Base-by-base conservation (phyloP, 2,329 filamentous ascomycete species). In the Botrytis elliptica region DNA sequence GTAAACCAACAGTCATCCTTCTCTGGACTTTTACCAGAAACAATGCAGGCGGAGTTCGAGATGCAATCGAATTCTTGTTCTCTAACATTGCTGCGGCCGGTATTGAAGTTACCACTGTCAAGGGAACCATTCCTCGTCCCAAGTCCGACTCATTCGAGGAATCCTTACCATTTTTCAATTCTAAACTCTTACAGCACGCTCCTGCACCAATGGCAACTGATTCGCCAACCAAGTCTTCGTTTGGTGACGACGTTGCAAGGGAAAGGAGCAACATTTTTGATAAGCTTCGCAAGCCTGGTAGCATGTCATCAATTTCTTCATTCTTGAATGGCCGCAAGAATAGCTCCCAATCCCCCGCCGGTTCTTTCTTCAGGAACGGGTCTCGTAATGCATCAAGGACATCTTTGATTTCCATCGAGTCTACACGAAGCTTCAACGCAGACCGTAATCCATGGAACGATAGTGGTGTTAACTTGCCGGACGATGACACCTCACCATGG, bases 111-210 rank as follows among this genome's bases (percentile, higher is more conserved):
- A 93, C 89, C 73, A 91, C 94, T 60, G 91, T 98, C 80, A 97
- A 97, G 83, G 96, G 96, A 70, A 91, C 94, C n/a, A 96, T 98
- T 77, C 94, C 95, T 33, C 92, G 96, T n/a, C 96, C 96, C 76
- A 98, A 98, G 85, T 98, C 96, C 1, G 96, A 99, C 82, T 98
- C 96, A 0, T 99, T 99, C 77, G 96, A 99, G 82, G 95, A 99
- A 79, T 97, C 95, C 12, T 87, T 98, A 70, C 95, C 95, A 73
- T 98, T 95, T 85, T 99, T 99, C 81, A 93, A 98, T 81, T 98
- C 95, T 3, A 98, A 98, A 85, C 88, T 99, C 64, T 88, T 99
- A 71, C 96, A 98, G 83, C 94, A 97, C 79, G 95, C 95, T 6
- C 94, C 95, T 52, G 89, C 92, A 7, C 89, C 93, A 1, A 87